Base-by-base conservation (phyloP, 2,329 filamentous ascomycete genomes). In the Diaporthe helianthi region DNA sequence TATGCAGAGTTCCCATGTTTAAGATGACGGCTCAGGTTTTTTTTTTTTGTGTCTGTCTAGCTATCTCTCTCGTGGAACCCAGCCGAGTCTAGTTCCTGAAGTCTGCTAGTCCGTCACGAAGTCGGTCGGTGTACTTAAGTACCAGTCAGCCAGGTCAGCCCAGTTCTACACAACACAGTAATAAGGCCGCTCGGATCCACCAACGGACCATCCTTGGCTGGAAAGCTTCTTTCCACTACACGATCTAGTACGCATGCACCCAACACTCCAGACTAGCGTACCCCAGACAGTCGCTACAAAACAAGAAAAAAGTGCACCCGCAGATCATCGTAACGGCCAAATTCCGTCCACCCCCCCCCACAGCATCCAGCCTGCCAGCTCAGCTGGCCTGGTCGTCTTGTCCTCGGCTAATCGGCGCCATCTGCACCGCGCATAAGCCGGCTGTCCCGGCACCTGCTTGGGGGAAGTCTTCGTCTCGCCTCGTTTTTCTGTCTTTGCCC, bases 221-320 rank as follows among this genome's bases (percentile, higher is more conserved):
- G 41, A 63, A 63, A 63, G 58, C 58, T 63, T 63, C 58, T 63
- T 63, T 63, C n/a, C 44, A 63, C 58, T 22, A 47, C 26, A n/a
- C 26, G 9, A 22, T 46, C n/a, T 10, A 22, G n/a, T 22, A n/a
- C 44, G 9, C 24, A n/a, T 63, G 58, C 44, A 63, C 26, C 29
- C 58, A 47, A 33, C 17, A 47, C 36, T 41, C 22, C 13, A 41
- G 33, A 29, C 58, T 17, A n/a, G 13, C 13, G 41, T 24, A 46
- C 24, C 58, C 41, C 58, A 22, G 44, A 49, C 26, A 63, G 58
- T 31, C 36, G 38, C 38, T 38, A 60, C 55, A 60, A 46, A 60
- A 44, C 3, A 60, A 29, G 38, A 46, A 31, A 46, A 46, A n/a
- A 24, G 10, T 36, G 44, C 44, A 33, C 38, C 41, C 3, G 26